Percentiles rank a stretch among this genome's conserved stretches.
Conservation (phyloP, 331 rosid species). For the Malus hybrid region DNA sequence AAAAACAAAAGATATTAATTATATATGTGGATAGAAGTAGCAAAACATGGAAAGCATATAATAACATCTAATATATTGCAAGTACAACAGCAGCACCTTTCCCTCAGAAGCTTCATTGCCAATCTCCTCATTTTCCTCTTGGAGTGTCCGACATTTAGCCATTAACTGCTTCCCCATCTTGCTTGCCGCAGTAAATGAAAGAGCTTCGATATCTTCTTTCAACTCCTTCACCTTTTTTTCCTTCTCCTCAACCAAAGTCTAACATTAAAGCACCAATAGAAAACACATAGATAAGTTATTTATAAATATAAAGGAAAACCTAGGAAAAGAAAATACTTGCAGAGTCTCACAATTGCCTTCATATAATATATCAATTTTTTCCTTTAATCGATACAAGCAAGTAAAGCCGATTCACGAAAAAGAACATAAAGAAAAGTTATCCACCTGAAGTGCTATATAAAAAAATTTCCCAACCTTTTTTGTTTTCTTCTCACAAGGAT, state of each 20-base stretch:
- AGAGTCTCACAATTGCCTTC: not conserved
- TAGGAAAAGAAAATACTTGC: not conserved
- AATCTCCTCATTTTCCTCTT: conserved; percentile 96
- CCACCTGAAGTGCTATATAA: not conserved
- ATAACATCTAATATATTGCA: conserved; percentile 3
- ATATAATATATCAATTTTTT: not conserved
- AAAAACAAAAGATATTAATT: not conserved
- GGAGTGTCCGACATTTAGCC: conserved; percentile 95
- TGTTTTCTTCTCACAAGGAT: not conserved
- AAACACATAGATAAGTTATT: not conserved
- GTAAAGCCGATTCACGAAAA: not conserved
- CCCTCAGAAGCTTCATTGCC: conserved; percentile 96
- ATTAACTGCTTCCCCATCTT: conserved; percentile 91
- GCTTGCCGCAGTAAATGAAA: conserved; percentile 79
- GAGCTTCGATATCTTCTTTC: conserved; percentile 84
- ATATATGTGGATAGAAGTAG: not conserved
- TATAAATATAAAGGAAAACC: not conserved
- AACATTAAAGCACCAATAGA: conserved; percentile 3
- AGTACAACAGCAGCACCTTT: conserved; percentile 46
- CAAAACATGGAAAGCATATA: not conserved
- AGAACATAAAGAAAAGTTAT: not conserved
- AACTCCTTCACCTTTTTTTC: conserved; percentile 81
- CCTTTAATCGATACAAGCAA: not conserved
- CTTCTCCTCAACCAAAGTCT: conserved; percentile 89
- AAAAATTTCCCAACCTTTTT: not conserved